Evolutionary conservation across 108 stramenopile genomes (phyloP).

Genomic region (Nitzschia palea): DNA sequence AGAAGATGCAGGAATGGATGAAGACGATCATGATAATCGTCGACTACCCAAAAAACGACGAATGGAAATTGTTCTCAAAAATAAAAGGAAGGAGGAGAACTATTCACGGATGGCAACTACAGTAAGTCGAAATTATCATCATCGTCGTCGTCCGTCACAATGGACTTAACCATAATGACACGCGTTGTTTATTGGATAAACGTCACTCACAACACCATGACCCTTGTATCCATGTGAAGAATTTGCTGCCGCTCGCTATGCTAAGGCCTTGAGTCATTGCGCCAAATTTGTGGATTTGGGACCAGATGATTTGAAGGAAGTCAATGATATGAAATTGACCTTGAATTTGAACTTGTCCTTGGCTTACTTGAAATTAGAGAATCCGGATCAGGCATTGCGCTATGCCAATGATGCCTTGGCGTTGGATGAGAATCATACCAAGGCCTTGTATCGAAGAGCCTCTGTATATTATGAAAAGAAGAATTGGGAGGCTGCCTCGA

Average conservation of each 20-base stretch:
- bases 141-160: not conserved
- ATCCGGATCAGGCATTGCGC: slow-evolving; percentile 48
- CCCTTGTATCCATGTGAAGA: not conserved
- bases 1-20: slow-evolving; percentile 29
- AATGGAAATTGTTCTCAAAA: slow-evolving; percentile 67
- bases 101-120: slow-evolving; percentile 49
- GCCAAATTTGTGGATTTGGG: slow-evolving; percentile 56
- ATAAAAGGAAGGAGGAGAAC: slow-evolving; percentile 57
- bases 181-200: too few relatives aligned
- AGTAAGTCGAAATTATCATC: slow-evolving; percentile 8
- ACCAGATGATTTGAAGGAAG: slow-evolving; percentile 51
- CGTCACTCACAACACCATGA: not conserved
- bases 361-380: slow-evolving; percentile 52
- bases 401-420: slow-evolving; percentile 50
- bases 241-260: slow-evolving; percentile 55
- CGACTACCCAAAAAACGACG: slow-evolving; percentile 52
- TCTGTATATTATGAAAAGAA: slow-evolving; percentile 52
- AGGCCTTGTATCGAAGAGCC: slow-evolving; percentile 56
- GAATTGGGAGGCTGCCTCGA: slow-evolving; percentile 51
- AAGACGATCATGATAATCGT: slow-evolving; percentile 60
- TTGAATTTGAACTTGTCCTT: slow-evolving; percentile 53
- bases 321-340: slow-evolving; percentile 43
- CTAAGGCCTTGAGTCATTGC: slow-evolving; percentile 56
- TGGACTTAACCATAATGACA: not conserved
- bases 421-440: slow-evolving; percentile 40